Percentiles rank a stretch among this genome's conserved stretches.
These are phyloP conservation scores for Alternaria sp. DNA, from an alignment of 2,329 filamentous ascomycete species.

Conservation along the genomic window DNA sequence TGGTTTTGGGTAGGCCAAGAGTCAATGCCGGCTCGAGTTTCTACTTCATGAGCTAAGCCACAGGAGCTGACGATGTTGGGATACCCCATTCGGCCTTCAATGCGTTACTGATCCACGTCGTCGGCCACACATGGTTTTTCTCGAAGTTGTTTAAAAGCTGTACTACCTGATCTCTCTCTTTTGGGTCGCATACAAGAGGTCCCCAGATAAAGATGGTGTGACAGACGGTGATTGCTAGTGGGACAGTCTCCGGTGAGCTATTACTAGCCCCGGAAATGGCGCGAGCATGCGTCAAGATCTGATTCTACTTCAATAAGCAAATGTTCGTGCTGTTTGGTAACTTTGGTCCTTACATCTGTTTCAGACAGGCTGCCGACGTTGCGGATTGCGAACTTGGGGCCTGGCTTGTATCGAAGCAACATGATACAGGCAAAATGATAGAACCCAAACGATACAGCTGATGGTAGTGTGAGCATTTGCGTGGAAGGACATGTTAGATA, in stretches of 20 bases:
- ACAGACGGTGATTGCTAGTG: slow-evolving; percentile 30
- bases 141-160: slow-evolving; percentile 32
- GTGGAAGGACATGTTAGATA: too few relatives aligned
- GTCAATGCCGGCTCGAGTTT: neutral
- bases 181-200: slow-evolving; percentile 23
- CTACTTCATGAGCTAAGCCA: neutral
- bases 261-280: slow-evolving; percentile 35
- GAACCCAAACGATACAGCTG: slow-evolving; percentile 34
- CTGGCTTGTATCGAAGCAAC: slow-evolving; percentile 38
- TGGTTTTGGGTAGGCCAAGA: neutral
- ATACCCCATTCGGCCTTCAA: slow-evolving; percentile 36
- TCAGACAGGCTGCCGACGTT: slow-evolving; percentile 24
- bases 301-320: slow-evolving; percentile 16
- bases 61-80: neutral
- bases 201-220: slow-evolving; percentile 40
- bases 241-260: slow-evolving; percentile 32
- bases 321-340: neutral
- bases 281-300: slow-evolving; percentile 33
- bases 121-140: slow-evolving; percentile 36
- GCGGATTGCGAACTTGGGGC: slow-evolving; percentile 34
- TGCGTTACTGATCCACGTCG: slow-evolving; percentile 38
- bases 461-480: neutral
- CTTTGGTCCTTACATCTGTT: slow-evolving; percentile 24
- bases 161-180: slow-evolving; percentile 31
- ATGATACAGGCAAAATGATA: slow-evolving; percentile 40